Conservation (phyloP, 352 stramenopile genomes). For the Phytophthora citrophthora region DNA sequence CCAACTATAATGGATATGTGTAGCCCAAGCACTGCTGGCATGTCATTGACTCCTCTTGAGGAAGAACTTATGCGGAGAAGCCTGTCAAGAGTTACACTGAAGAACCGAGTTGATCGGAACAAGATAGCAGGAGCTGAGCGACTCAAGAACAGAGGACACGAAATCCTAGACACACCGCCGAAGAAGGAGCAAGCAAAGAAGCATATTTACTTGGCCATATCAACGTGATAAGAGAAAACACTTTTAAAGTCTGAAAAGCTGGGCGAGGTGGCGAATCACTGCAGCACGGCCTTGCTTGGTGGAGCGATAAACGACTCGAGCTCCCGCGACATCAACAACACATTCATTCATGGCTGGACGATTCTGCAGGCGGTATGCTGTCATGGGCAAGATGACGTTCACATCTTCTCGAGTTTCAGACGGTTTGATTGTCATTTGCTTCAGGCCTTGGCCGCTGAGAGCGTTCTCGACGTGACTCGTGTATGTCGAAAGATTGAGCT, state of each 20-base stretch:
- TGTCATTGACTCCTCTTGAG: constrained; percentile 32
- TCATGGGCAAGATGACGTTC: constrained; percentile 40
- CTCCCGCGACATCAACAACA: constrained; percentile 49
- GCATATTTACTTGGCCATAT: constrained; percentile 66
- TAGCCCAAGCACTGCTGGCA: neutral
- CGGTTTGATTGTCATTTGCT: constrained; percentile 3
- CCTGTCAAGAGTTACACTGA: constrained; percentile 63
- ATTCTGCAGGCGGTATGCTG: constrained; percentile 51
- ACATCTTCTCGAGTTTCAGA: constrained; percentile 56
- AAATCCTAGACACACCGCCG: constrained; percentile 6
- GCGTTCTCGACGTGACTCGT: constrained; percentile 55
- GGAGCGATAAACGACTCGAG: constrained; percentile 56
- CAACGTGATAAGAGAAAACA: constrained; percentile 41
- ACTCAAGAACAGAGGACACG: constrained; percentile 27
- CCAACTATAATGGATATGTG: constrained; percentile 17
- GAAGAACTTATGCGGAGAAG: constrained; percentile 65
- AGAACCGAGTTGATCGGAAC: constrained; percentile 53
- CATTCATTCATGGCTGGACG: constrained; percentile 62
- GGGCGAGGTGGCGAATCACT: constrained; percentile 56
- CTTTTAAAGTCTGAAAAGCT: constrained; percentile 31
- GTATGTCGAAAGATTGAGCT: constrained; percentile 52
- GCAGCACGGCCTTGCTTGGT: constrained; percentile 64
- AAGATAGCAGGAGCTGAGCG: constrained; percentile 31
- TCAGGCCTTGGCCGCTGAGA: constrained; percentile 10
- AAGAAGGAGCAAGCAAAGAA: constrained; percentile 19